Evolutionary conservation across 1,284 basidiomycete species (phyloP), one percentile per base, ranked within the genome.

Genomic region (Phlebopus sp.): DNA sequence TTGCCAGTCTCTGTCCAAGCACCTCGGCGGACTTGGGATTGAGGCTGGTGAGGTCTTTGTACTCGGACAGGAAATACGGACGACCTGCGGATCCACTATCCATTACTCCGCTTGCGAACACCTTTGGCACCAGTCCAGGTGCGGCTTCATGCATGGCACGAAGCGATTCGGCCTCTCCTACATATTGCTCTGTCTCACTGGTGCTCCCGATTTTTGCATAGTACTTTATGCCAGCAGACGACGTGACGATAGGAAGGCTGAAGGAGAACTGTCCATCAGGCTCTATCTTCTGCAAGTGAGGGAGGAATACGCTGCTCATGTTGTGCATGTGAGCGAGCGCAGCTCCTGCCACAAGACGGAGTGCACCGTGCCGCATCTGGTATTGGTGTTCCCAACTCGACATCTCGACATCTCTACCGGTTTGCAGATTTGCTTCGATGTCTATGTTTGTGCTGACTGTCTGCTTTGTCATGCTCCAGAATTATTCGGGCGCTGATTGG

Each of bases 31-130:
- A 68, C 13, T 67, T 55, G 19, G 68, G 63, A 17, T 72, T 71
- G 11, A 88, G 68, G n/a, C 71, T 60, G 0, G 65, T 60, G 13
- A 86, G 68, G 19, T 84, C 71, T 55, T 84, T 86, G 69, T 87
- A 88, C 59, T 92, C 82, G 0, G 84, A 84, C 27, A 92, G 76
- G 70, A 92, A 83, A 60, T 76, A 84, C 0, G 86, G 84, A 35
- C 59, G 63, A 10, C 65, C 59, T 34, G 60, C 59, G 6, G 57
- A 60, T 29, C 63, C 55, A 14, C 57, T 59, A 15, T 72, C 69
- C 17, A 70, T 60, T 15, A 74, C 50, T 1, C 81, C 81, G 47
- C 67, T 75, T 5, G 77, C 74, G 29, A 87, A 58, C 13, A 92
- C 58, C n/a, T 58, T 66, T 0, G 90, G 90, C 1, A 79, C 81